These are phyloP conservation scores for Starmerella stigmatis DNA, from an alignment of 805 yeast species.

Conservation along the genomic window DNA sequence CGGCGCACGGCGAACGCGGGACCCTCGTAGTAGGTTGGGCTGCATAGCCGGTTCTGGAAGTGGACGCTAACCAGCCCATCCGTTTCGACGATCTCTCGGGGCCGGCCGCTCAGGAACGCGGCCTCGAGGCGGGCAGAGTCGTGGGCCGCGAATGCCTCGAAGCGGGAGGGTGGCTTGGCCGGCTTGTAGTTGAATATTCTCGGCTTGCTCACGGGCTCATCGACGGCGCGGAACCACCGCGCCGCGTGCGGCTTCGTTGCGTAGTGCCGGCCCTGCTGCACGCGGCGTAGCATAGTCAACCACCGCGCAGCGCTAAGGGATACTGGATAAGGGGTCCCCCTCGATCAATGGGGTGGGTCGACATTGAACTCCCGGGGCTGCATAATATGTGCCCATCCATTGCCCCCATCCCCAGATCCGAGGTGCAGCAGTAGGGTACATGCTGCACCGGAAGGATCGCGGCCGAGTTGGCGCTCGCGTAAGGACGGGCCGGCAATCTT, in stretches of 20 bases:
- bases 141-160: conserved; percentile 50
- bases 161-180: conserved; percentile 41
- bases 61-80: conserved; percentile 72
- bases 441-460: too few relatives aligned
- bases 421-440: too few relatives aligned
- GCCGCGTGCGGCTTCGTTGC: conserved; percentile 3
- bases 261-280: neutral
- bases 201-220: conserved; percentile 62
- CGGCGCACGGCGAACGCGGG: conserved; percentile 73
- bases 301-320: too few relatives aligned
- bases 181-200: conserved; percentile 45
- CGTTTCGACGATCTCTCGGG: conserved; percentile 47
- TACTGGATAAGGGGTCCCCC: too few relatives aligned
- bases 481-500: too few relatives aligned
- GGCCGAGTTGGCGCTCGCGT: too few relatives aligned
- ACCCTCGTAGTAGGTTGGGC: conserved; percentile 82
- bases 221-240: conserved; percentile 80
- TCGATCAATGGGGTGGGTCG: too few relatives aligned
- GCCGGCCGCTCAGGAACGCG: conserved; percentile 34
- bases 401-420: too few relatives aligned
- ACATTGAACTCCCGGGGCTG: too few relatives aligned
- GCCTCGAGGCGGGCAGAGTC: conserved; percentile 58
- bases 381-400: too few relatives aligned
- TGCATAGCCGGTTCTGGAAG: conserved; percentile 41
- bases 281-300: neutral